Evolutionary conservation across 179 eudicot genomes (phyloP).

Genomic region (Spergularia azorica): DNA sequence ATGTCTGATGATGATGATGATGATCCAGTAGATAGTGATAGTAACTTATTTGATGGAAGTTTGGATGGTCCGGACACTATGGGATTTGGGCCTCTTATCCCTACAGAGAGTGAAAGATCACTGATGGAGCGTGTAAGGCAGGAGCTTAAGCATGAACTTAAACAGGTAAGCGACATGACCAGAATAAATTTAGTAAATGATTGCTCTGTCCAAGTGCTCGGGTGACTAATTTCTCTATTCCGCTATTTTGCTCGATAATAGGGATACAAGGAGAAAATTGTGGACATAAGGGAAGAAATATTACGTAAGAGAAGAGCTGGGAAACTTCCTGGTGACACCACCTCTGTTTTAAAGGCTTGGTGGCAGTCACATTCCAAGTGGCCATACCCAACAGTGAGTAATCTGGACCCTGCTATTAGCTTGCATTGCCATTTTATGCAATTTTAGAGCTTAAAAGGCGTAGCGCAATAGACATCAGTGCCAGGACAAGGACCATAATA

Average conservation of each 20-base stretch:
- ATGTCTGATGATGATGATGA: slow-evolving; percentile 87
- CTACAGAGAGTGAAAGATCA: slow-evolving; percentile 72
- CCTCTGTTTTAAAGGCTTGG: slow-evolving; percentile 84
- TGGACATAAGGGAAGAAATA: slow-evolving; percentile 82
- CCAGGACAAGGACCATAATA: background rate
- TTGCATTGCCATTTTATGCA: background rate
- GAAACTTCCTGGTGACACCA: slow-evolving; percentile 86
- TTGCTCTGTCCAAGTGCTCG: background rate
- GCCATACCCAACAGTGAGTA: slow-evolving; percentile 83
- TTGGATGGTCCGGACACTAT: slow-evolving; percentile 57
- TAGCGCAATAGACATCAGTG: background rate
- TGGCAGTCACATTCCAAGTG: slow-evolving; percentile 90
- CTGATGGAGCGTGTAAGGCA: slow-evolving; percentile 86
- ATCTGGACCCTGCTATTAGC: background rate
- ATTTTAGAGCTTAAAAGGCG: background rate
- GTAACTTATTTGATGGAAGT: slow-evolving; percentile 55
- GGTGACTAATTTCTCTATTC: slow-evolving; percentile 2
- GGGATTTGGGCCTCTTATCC: slow-evolving; percentile 79
- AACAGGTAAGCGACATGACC: slow-evolving; percentile 49
- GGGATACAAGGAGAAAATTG: slow-evolving; percentile 89
- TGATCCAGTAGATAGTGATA: slow-evolving; percentile 59
- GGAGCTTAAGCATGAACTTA: slow-evolving; percentile 76
- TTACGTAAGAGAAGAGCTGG: slow-evolving; percentile 87
- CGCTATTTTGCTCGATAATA: slow-evolving; percentile 13
- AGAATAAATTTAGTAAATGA: background rate